Conservation (phyloP, 257 asterid species). For the Ophiorrhiza pumila region DNA sequence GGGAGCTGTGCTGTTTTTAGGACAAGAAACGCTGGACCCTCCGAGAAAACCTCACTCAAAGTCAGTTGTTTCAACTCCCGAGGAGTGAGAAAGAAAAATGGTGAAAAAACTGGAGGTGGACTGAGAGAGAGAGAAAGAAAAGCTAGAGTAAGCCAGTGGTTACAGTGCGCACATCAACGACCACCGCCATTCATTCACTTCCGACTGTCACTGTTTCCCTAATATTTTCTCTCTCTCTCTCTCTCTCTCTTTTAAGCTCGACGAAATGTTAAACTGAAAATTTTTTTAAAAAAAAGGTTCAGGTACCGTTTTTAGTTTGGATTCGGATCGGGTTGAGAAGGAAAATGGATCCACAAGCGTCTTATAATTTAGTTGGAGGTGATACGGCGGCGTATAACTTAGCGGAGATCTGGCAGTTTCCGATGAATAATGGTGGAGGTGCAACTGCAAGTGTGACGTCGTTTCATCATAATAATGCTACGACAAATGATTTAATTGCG, state of each 20-base stretch:
- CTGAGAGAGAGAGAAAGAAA: background rate
- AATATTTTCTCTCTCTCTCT: background rate
- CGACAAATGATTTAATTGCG: slow-evolving; percentile 14
- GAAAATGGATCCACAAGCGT: slow-evolving; percentile 34
- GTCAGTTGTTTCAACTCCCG: slow-evolving; percentile 39
- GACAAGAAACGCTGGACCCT: slow-evolving; percentile 29
- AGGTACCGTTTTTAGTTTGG: background rate
- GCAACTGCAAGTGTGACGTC: slow-evolving; percentile 13
- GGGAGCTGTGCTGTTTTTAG: background rate
- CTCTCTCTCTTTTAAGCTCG: background rate
- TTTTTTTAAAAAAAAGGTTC: background rate
- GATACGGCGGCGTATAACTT: slow-evolving; percentile 25
- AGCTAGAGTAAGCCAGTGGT: slow-evolving; percentile 25
- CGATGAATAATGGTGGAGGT: slow-evolving; percentile 16
- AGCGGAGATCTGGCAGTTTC: slow-evolving; percentile 44
- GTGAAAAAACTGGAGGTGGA: slow-evolving; percentile 18
- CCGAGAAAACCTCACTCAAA: slow-evolving; percentile 29
- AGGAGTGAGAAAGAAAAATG: slow-evolving; percentile 1
- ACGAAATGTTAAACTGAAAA: background rate
- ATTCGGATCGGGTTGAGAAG: slow-evolving; percentile 13
- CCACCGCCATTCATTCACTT: slow-evolving; percentile 8
- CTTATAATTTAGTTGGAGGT: slow-evolving; percentile 21
- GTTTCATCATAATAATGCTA: slow-evolving; percentile 17
- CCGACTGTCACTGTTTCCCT: slow-evolving; percentile 20
- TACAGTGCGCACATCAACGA: slow-evolving; percentile 15